Evolutionary conservation across 1,139 yeast genomes (phyloP).

Genomic region (Hyphopichia burtonii): DNA sequence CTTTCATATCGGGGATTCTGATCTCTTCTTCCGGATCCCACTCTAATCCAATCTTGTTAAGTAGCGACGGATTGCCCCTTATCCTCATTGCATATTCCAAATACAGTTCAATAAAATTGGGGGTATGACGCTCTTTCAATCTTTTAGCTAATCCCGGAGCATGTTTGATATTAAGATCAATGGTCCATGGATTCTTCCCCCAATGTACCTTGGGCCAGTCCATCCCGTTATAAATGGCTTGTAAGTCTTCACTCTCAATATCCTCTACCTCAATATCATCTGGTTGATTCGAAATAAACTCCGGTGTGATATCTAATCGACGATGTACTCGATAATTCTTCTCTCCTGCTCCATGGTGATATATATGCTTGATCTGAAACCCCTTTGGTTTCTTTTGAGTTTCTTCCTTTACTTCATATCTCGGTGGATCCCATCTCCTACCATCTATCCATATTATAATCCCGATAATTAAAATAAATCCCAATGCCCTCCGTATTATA

Average conservation of each 20-base stretch:
- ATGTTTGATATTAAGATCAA: constrained; percentile 26
- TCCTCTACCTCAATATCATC: constrained; percentile 5
- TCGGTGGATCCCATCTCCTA: too few relatives aligned
- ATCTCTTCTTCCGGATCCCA: constrained; percentile 53
- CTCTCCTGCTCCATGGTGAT: constrained; percentile 51
- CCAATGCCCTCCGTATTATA: neutral
- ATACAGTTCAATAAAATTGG: constrained; percentile 65
- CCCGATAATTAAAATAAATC: neutral
- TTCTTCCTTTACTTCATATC: neutral
- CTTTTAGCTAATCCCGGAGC: constrained; percentile 37
- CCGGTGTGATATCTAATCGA: constrained; percentile 47
- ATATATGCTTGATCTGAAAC: constrained; percentile 45
- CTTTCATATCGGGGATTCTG: constrained; percentile 69
- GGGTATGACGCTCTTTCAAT: constrained; percentile 55
- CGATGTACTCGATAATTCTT: constrained; percentile 33
- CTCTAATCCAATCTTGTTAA: constrained; percentile 47
- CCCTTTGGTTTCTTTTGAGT: neutral
- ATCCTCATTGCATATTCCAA: constrained; percentile 53
- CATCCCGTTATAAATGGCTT: constrained; percentile 22
- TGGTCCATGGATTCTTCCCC: constrained; percentile 45
- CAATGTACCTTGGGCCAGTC: constrained; percentile 43
- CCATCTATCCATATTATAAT: neutral
- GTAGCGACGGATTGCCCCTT: constrained; percentile 42
- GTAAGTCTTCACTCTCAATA: constrained; percentile 17
- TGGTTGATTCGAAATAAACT: constrained; percentile 24